A percentile compares a stretch with the other conserved stretches of the same genome.
phyloP scores from a whole-genome alignment of 805 yeast genomes.

The Metschnikowia lochheadii region DNA sequence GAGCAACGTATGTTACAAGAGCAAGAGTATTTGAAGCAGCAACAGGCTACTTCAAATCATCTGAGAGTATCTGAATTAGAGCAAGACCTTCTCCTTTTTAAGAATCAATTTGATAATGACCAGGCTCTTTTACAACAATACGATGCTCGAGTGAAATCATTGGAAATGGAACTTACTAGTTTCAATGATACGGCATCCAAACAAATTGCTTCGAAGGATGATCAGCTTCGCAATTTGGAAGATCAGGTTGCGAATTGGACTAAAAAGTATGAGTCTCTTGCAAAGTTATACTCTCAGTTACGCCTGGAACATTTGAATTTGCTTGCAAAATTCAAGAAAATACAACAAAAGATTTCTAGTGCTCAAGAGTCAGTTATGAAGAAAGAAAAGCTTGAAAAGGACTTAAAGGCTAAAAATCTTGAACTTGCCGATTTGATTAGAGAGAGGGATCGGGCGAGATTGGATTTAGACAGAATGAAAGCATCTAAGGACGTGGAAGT shows the following conservation, averaged over 20 bases:
- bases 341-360: conserved; percentile 78
- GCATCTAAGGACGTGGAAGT: conserved; percentile 63
- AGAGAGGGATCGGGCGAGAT: conserved; percentile 83
- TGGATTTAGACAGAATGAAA: conserved; percentile 68
- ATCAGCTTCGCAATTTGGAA: conserved; percentile 59
- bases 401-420: conserved; percentile 76
- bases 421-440: conserved; percentile 86
- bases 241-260: conserved; percentile 79
- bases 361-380: conserved; percentile 88
- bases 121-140: conserved; percentile 82
- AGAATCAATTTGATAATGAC: conserved; percentile 82
- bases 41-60: conserved; percentile 68
- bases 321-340: conserved; percentile 70
- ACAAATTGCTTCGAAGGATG: conserved; percentile 74
- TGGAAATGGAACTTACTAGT: conserved; percentile 67
- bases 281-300: conserved; percentile 83
- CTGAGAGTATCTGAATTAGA: conserved; percentile 78
- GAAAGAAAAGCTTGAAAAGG: conserved; percentile 77
- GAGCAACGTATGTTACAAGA: conserved; percentile 65
- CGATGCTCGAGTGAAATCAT: conserved; percentile 75
- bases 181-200: conserved; percentile 63
- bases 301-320: conserved; percentile 87
- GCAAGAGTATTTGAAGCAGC: conserved; percentile 63
- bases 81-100: conserved; percentile 68
- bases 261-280: conserved; percentile 81